These are phyloP conservation scores for Piper betle DNA, from an alignment of 164 flowering plant species.

Conservation along the genomic window DNA sequence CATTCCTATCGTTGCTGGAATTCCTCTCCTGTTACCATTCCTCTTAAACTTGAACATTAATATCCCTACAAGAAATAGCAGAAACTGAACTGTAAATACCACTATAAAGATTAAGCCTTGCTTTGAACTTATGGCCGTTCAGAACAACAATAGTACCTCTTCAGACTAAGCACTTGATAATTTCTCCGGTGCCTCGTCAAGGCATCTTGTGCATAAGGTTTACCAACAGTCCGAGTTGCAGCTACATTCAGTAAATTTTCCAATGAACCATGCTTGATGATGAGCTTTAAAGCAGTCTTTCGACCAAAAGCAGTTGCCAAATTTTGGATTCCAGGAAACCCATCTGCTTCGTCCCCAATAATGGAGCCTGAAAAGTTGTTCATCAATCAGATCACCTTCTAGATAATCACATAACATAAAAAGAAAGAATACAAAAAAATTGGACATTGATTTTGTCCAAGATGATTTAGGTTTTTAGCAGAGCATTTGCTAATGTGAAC, in stretches of 20 bases:
- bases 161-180: constrained; percentile 68
- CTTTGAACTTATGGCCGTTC: neutral
- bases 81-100: too few species aligned
- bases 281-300: constrained; percentile 75
- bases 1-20: constrained; percentile 32
- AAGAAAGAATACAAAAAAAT: neutral
- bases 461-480: neutral
- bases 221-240: constrained; percentile 75
- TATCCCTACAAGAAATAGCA: constrained; percentile 33
- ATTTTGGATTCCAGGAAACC: constrained; percentile 88
- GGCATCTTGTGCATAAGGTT: constrained; percentile 76
- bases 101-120: neutral
- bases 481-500: neutral
- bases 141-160: constrained; percentile 32
- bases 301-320: constrained; percentile 87
- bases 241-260: constrained; percentile 74
- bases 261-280: constrained; percentile 73
- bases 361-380: constrained; percentile 46
- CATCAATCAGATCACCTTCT: neutral
- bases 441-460: neutral
- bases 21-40: constrained; percentile 69
- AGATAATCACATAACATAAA: neutral
- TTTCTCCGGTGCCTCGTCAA: constrained; percentile 67
- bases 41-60: constrained; percentile 48
- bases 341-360: constrained; percentile 85